A percentile compares a stretch with the other conserved stretches of the same genome.
These are phyloP conservation scores for Phanerochaete sordida DNA, from an alignment of 768 basidiomycete species.

Conservation along the genomic window DNA sequence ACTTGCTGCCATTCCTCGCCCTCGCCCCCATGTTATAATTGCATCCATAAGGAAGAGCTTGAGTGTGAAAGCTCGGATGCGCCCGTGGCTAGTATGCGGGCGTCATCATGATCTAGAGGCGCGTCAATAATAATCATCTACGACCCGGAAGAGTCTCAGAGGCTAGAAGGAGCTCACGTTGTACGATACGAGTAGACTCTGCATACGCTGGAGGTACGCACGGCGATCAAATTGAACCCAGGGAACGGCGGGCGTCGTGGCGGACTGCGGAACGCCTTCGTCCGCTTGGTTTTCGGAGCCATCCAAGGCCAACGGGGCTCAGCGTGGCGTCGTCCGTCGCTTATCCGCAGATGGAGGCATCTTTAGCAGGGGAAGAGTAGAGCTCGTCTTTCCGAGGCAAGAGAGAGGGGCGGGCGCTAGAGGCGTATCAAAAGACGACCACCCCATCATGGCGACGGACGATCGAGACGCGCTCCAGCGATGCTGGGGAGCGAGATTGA, in stretches of 20 bases:
- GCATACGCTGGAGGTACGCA: too few relatives aligned
- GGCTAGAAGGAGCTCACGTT: too few relatives aligned
- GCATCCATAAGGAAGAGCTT: too few relatives aligned
- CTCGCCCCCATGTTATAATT: too few relatives aligned
- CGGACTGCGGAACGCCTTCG: neutral
- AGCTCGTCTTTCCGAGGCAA: neutral
- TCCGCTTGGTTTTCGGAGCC: neutral
- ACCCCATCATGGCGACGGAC: neutral
- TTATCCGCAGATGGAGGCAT: neutral
- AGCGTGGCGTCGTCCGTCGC: neutral
- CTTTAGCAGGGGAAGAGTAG: neutral
- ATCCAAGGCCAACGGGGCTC: neutral
- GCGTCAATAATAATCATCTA: too few relatives aligned
- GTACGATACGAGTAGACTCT: too few relatives aligned
- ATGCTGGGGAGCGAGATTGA: conserved; percentile 8
- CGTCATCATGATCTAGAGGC: too few relatives aligned
- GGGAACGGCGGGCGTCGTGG: conserved; percentile 3
- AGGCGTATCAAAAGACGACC: neutral
- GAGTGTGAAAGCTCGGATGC: too few relatives aligned
- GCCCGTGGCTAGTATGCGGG: too few relatives aligned
- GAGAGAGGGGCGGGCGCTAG: conserved; percentile 5
- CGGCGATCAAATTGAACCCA: too few relatives aligned
- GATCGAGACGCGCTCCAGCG: neutral
- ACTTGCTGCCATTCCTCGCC: too few relatives aligned
- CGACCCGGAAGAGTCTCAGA: too few relatives aligned